Base-by-base conservation (phyloP, 345 rosid species). In the Linum tenue region DNA sequence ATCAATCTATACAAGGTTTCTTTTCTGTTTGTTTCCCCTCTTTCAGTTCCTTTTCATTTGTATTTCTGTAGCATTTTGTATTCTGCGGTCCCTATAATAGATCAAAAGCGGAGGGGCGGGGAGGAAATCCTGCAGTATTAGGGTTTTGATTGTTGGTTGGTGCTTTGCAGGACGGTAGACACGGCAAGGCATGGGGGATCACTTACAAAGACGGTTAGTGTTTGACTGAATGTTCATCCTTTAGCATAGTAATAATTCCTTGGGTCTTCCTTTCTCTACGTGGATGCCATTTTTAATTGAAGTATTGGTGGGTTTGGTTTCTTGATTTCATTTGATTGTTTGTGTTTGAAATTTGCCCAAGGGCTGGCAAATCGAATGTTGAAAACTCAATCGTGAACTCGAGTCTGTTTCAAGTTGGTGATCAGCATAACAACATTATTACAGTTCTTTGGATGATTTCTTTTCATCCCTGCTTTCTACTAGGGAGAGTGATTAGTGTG, bases 101-200 rank as follows among this genome's bases (percentile, higher is more conserved):
- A 22, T 22, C 31, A 22, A 22, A 22, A 22, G 31, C 31, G 31
- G 31, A 22, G 31, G 31, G 31, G 31, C 31, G 31, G 31, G 31
- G 31, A 22, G 31, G 31, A 22, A 22, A 22, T 10, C 53, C 53
- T 12, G 53, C 14, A 48, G 7, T 22, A 16, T 57, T 10, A 39
- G 17, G 51, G 16, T 37, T 43, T 37, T 2, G 39, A 5, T 37
- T 40, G 39, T 58, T 12, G 37, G 75, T 48, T 48, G 53, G 53
- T 48, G 53, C 14, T 48, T 48, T 82, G 73, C 88, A 94, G 99
- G 95, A 86, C 68, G 99, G 99, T 48, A 81, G 74, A 50, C 96
- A 90, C 75, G 99, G 97, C 38, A 94, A 90, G 74, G 99, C 99
- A 1, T 94, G 99, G 99, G 98, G 99, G 2, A 40, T 88, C 64